Conservation (phyloP, 2,329 filamentous ascomycete genomes). For the Penicillium sp. region DNA sequence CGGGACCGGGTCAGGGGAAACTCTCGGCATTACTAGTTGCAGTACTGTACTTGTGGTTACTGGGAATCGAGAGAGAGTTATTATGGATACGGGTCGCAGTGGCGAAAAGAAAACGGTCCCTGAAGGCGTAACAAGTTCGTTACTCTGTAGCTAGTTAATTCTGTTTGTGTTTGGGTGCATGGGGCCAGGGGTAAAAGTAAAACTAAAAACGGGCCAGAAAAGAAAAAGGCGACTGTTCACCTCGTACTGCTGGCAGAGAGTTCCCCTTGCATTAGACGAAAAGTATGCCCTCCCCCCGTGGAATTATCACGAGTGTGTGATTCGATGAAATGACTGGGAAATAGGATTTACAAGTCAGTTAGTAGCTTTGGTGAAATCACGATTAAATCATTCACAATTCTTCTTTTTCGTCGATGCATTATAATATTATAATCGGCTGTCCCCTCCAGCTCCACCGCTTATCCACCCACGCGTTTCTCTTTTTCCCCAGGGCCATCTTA, state of each 20-base stretch:
- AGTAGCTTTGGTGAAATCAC: no score
- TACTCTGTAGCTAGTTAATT: no score
- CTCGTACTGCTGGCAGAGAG: not conserved
- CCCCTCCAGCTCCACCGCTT: constrained; percentile 13
- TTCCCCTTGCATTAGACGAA: constrained; percentile 10
- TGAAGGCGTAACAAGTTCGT: not conserved
- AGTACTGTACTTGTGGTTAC: no score
- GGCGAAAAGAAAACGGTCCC: not conserved
- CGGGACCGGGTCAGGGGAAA: not conserved
- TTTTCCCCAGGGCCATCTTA: constrained; percentile 13
- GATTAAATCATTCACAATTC: no score
- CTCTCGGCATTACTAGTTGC: no score
- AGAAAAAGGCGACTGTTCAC: not conserved
- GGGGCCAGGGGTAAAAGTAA: constrained; percentile 32
- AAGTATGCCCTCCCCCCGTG: not conserved
- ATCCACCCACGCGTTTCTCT: constrained; percentile 18
- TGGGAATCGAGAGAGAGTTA: no score
- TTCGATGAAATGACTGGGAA: not conserved
- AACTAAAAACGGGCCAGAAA: not conserved
- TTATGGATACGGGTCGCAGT: not conserved
- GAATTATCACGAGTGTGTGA: not conserved
- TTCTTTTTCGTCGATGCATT: not conserved
- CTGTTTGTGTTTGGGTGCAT: constrained; percentile 8
- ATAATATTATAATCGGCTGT: not conserved
- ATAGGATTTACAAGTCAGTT: not conserved